Conservation (phyloP, 352 stramenopile species). For the Phytopythium boreale region DNA sequence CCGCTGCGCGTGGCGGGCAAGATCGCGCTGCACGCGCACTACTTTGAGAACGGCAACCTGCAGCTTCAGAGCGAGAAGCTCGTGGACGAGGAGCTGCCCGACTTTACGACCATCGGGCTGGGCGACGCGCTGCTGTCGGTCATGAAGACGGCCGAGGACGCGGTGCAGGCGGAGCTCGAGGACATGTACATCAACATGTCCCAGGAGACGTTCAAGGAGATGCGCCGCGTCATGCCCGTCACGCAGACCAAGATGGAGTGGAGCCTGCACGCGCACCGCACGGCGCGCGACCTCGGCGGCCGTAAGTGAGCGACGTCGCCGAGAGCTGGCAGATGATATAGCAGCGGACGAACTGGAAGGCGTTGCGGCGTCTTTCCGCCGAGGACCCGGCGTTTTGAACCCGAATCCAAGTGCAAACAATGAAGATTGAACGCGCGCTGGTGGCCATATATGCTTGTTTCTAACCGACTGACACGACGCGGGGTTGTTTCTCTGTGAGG, state of each 20-base stretch:
- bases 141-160: slow-evolving; percentile 81
- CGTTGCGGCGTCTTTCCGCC: not conserved
- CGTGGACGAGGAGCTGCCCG: slow-evolving; percentile 53
- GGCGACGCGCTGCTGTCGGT: slow-evolving; percentile 64
- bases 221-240: slow-evolving; percentile 93
- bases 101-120: slow-evolving; percentile 35
- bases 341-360: too few species aligned
- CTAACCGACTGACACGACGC: not conserved
- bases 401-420: slow-evolving; percentile 5
- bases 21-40: slow-evolving; percentile 90
- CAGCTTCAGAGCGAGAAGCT: slow-evolving; percentile 86
- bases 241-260: slow-evolving; percentile 90
- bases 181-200: slow-evolving; percentile 96
- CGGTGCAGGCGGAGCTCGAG: slow-evolving; percentile 87
- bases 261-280: slow-evolving; percentile 81
- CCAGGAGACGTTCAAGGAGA: slow-evolving; percentile 92
- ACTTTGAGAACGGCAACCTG: slow-evolving; percentile 96
- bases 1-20: slow-evolving; percentile 44
- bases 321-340: too few species aligned
- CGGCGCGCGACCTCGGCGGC: slow-evolving; percentile 59
- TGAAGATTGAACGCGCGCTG: not conserved
- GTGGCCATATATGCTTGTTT: not conserved
- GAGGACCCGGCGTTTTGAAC: slow-evolving; percentile 1
- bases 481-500: too few species aligned
- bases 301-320: slow-evolving; percentile 9